Base-by-base conservation (phyloP, 768 basidiomycete genomes). In the Coprinellus micaceus region DNA sequence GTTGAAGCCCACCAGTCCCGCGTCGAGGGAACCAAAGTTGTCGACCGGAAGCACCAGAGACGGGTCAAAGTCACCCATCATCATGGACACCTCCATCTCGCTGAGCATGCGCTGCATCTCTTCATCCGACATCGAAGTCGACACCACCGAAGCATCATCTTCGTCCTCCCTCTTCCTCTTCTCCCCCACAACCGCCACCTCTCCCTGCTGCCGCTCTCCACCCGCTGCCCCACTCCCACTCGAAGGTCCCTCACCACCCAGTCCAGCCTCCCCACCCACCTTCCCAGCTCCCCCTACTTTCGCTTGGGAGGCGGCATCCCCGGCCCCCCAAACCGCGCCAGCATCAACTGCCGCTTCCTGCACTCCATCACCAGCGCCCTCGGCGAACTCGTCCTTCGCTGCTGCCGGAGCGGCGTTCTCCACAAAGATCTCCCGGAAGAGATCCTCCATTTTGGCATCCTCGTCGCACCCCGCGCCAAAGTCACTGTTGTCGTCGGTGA, bases 391-490 rank as follows among this genome's bases (percentile, higher is more conserved):
- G 54, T 63, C 58, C 59, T 59, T 57, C 63, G 67, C 26, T 49
- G 70, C 63, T 49, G 68, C 63, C 65, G 76, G 73, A 60, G 82
- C 78, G 59, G 79, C 71, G 66, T 78, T 79, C 30, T 59, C 57
- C 51, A 63, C 67, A 74, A 87, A 79, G 71, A 89, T 86, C 71
- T 88, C 84, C 60, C 81, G 77, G 77, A 88, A 77, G 69, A 88
- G 74, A 62, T 77, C 77, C 62, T 88, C 85, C 82, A 88, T 86
- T 59, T 80, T 74, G 60, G 78, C 75, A 68, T 87, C 84, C 70
- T 85, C 83, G 69, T 82, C 74, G 53, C 76, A 74, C 66, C 82
- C n/a, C n/a, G n/a, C 84, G 67, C 84, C 82, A 69, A 78, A 70
- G 50, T 62, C 60, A 52, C 54, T 60, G 43, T 62, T 56, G 50